Percentiles rank a stretch among this genome's conserved stretches.
These are phyloP conservation scores for Thielaviopsis euricoi DNA, from an alignment of 2,329 filamentous ascomycete genomes.

Conservation along the genomic window DNA sequence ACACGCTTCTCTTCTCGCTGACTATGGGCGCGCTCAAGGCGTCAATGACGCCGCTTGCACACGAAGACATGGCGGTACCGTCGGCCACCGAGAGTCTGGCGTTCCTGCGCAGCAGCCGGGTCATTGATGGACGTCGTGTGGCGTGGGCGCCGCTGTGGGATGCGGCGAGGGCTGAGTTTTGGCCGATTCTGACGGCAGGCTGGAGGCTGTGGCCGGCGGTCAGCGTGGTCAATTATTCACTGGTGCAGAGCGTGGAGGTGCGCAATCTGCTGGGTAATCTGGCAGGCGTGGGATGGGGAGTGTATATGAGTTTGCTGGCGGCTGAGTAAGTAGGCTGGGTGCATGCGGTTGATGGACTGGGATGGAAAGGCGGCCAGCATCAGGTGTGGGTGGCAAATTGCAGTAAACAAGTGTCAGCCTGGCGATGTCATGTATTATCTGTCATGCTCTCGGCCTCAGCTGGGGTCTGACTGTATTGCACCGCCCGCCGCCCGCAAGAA, in stretches of 20 bases:
- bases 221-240: conserved; percentile 51
- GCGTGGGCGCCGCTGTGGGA: conserved; percentile 28
- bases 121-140: conserved; percentile 29
- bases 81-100: conserved; percentile 18
- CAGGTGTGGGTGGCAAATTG: background rate
- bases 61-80: conserved; percentile 20
- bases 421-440: too few species aligned
- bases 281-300: conserved; percentile 57
- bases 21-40: conserved; percentile 40
- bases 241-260: conserved; percentile 52
- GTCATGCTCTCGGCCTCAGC: too few species aligned
- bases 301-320: conserved; percentile 53
- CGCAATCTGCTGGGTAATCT: conserved; percentile 55
- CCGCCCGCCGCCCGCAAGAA: too few species aligned
- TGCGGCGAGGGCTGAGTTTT: conserved; percentile 38
- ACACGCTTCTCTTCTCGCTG: conserved; percentile 46
- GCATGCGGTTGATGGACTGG: conserved; percentile 17
- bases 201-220: conserved; percentile 55
- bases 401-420: too few species aligned
- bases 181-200: conserved; percentile 48
- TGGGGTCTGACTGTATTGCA: too few species aligned
- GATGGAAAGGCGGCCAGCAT: background rate
- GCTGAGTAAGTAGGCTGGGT: background rate
- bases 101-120: conserved; percentile 21
- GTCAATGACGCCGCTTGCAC: conserved; percentile 25